phyloP scores from a whole-genome alignment of 129 eudicot species.

The Flaveria brownii region DNA sequence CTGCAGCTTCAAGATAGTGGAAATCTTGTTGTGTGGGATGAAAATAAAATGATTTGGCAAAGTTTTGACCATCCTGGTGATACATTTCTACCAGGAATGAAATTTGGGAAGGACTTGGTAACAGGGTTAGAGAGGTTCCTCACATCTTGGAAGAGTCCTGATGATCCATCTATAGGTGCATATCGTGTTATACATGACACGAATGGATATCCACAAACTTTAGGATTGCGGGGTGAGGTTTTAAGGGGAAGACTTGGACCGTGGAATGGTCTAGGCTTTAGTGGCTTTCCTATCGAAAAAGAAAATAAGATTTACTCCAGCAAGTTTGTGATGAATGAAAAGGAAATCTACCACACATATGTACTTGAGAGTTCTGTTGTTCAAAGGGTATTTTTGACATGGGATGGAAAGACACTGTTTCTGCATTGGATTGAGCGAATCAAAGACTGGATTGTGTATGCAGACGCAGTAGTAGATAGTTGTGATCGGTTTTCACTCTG shows the following conservation, averaged over 20 bases:
- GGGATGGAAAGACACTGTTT: constrained; percentile 33
- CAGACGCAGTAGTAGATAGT: constrained; percentile 19
- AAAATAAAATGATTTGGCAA: constrained; percentile 40
- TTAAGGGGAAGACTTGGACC: constrained; percentile 38
- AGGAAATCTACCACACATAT: constrained; percentile 29
- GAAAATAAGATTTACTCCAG: background rate
- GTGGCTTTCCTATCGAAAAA: constrained; percentile 22
- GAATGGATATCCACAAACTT: constrained; percentile 45
- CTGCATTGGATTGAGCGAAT: constrained; percentile 41
- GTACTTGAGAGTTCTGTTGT: constrained; percentile 16
- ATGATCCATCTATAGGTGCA: constrained; percentile 57
- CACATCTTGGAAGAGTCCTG: constrained; percentile 52
- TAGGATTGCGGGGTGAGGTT: constrained; percentile 2
- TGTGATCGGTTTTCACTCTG: constrained; percentile 41
- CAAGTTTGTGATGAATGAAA: constrained; percentile 15
- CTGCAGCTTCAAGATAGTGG: constrained; percentile 39
- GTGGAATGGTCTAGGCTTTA: constrained; percentile 48
- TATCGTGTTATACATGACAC: constrained; percentile 21
- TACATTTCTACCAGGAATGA: constrained; percentile 43
- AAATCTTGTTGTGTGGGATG: constrained; percentile 35
- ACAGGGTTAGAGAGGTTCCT: constrained; percentile 34
- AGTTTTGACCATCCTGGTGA: constrained; percentile 54
- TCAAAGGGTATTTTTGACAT: constrained; percentile 24
- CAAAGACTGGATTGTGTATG: constrained; percentile 29
- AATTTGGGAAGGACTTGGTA: constrained; percentile 28